Evolutionary conservation across 2,329 filamentous ascomycete species (phyloP).

Genomic region (Neobulgaria alba): DNA sequence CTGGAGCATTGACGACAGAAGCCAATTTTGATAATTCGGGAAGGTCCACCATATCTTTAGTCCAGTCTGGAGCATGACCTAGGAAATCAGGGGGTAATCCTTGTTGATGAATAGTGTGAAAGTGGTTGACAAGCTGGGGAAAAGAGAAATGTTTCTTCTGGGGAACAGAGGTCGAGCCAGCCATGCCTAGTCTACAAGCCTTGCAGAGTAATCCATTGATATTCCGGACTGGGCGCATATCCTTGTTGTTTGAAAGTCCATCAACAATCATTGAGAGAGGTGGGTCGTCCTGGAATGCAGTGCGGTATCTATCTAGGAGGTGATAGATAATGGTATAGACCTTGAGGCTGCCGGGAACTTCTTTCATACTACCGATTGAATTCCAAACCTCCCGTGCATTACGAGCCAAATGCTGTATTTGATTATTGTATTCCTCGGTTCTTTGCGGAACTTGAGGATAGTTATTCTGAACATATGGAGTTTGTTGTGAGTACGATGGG

Average conservation of each 20-base stretch:
- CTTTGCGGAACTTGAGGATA: conserved; percentile 22
- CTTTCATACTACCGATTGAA: conserved; percentile 47
- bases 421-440: conserved; percentile 37
- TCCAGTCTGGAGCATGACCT: conserved; percentile 41
- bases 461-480: conserved; percentile 23
- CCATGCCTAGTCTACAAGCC: conserved; percentile 37
- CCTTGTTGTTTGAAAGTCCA: conserved; percentile 45
- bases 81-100: conserved; percentile 21
- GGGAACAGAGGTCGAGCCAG: conserved; percentile 15
- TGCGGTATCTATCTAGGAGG: conserved; percentile 46
- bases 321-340: conserved; percentile 58
- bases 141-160: conserved; percentile 43
- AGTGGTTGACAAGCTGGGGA: conserved; percentile 50
- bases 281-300: conserved; percentile 48
- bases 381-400: conserved; percentile 57
- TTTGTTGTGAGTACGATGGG: conserved; percentile 14
- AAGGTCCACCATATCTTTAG: conserved; percentile 51
- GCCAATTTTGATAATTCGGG: conserved; percentile 42
- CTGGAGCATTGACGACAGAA: conserved; percentile 40
- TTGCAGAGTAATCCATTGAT: conserved; percentile 48
- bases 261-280: conserved; percentile 51
- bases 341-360: conserved; percentile 53
- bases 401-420: conserved; percentile 44
- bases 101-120: conserved; percentile 35
- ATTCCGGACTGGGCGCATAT: conserved; percentile 47